Base-by-base conservation (phyloP, 306 rosid genomes). In the Purshia tridentata region DNA sequence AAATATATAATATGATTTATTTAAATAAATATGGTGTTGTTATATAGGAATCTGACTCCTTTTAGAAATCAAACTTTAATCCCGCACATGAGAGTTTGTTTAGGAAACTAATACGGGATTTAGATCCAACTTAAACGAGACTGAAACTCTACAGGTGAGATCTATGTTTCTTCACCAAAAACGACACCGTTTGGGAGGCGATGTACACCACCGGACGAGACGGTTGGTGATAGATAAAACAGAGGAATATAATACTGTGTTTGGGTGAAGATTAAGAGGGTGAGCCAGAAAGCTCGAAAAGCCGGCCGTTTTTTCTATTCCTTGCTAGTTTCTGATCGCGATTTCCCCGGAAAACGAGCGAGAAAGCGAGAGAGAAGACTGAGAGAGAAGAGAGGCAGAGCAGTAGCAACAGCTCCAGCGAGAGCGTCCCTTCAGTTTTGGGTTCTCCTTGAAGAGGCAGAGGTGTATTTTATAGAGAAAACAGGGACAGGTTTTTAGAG, bases 381-480 rank as follows among this genome's bases (percentile, higher is more conserved):
- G 23, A 15, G 50, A 54, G 29, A 22, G 44, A 57, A 57, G 44
- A 0, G 8, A 41, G 14, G 40, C 64, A 59, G 65, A 42, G 10
- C 42, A 35, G 6, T 44, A 59, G 65, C 19, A 15, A 0, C 14
- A 13, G 15, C 6, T 8, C 1, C 19, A 3, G 65, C 18, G 11
- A 29, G 35, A 29, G 35, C 1, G 65, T 18, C 65, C 64, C 10
- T 35, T 59, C 9, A 13, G 22, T 6, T 76, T 83, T 64, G 78
- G 84, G 85, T 82, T 80, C 85, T 78, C 39, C 9, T 3, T 10
- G 42, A 8, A 40, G 82, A 64, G 64, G 84, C 64, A 59, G 80
- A 45, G 72, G 16, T 77, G 42, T 68, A 46, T 60, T 83, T 78
- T 92, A 91, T 88, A 82, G 91, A 58, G 40, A 54, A 82, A 74